These are phyloP conservation scores for Spongispora temasekensis DNA, from an alignment of 1,284 basidiomycete genomes.

Conservation along the genomic window DNA sequence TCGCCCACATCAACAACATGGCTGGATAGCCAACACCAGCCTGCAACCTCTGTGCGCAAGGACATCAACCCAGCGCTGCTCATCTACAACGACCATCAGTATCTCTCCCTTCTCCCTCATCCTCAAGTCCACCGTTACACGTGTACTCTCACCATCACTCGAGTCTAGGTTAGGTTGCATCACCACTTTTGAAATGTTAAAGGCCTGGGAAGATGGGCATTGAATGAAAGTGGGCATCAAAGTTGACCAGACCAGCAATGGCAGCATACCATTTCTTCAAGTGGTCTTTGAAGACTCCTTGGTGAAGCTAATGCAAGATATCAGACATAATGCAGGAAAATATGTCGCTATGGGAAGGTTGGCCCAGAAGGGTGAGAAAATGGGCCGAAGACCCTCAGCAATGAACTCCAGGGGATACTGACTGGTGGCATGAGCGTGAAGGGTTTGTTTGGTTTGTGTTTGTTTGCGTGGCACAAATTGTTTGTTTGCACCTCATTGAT, in stretches of 20 bases:
- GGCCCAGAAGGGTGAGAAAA: slow-evolving; percentile 2
- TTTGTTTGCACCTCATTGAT: background rate
- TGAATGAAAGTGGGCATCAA: background rate
- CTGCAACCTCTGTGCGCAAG: too few relatives aligned
- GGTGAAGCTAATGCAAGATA: slow-evolving; percentile 3
- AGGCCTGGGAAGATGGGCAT: background rate
- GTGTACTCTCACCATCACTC: too few relatives aligned
- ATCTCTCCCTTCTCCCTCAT: too few relatives aligned
- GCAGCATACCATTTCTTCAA: background rate
- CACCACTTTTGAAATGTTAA: background rate
- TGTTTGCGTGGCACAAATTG: background rate
- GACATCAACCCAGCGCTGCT: too few relatives aligned
- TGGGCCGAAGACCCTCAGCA: background rate
- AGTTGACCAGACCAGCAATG: background rate
- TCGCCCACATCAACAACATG: too few relatives aligned
- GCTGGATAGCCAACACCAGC: too few relatives aligned
- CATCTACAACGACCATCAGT: too few relatives aligned
- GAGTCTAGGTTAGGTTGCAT: too few relatives aligned
- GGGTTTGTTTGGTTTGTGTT: background rate
- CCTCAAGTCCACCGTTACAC: too few relatives aligned
- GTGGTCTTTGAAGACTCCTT: slow-evolving; percentile 4
- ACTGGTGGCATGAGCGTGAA: background rate
- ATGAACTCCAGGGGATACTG: background rate
- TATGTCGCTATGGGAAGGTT: background rate
- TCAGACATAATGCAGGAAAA: background rate